phyloP scores from a whole-genome alignment of 148 eudicot genomes.

The Rhododendron ovatum region DNA sequence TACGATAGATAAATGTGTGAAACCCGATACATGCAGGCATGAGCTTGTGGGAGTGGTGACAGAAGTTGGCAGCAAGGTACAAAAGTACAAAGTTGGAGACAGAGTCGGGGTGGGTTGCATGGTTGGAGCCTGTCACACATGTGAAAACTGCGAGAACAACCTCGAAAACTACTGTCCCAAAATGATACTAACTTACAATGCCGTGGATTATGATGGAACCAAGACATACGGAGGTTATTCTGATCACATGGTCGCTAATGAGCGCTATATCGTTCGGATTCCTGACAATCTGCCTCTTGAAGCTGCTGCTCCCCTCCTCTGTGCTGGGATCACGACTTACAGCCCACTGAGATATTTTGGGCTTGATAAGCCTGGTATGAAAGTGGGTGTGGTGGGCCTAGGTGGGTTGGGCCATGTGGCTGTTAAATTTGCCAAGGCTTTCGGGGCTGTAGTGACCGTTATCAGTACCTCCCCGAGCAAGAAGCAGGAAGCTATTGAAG shows the following conservation, averaged over 20 bases:
- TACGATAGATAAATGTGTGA: neutral
- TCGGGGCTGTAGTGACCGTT: constrained; percentile 23
- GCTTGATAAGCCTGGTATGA: constrained; percentile 25
- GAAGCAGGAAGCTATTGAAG: constrained; percentile 22
- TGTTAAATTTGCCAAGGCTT: constrained; percentile 31
- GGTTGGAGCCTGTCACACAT: constrained; percentile 12
- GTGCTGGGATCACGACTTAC: constrained; percentile 32
- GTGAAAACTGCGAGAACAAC: neutral
- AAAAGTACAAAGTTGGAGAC: constrained; percentile 14
- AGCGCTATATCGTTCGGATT: constrained; percentile 19
- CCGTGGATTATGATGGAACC: constrained; percentile 13
- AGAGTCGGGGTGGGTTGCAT: constrained; percentile 18
- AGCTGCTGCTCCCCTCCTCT: constrained; percentile 23
- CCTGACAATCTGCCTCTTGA: constrained; percentile 28
- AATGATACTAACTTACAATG: neutral
- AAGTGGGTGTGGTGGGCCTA: constrained; percentile 27
- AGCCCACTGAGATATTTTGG: constrained; percentile 31
- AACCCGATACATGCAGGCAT: neutral
- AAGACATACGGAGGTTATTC: constrained; percentile 37
- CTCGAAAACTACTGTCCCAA: constrained; percentile 15
- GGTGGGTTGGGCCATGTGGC: constrained; percentile 25
- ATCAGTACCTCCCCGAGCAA: constrained; percentile 25
- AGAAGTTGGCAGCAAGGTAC: constrained; percentile 14
- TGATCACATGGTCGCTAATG: constrained; percentile 26
- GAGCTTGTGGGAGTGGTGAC: constrained; percentile 11